A percentile compares a stretch with the other conserved stretches of the same genome.
Conservation (phyloP, 805 yeast species). For the Kodamaea kakaduensis region DNA sequence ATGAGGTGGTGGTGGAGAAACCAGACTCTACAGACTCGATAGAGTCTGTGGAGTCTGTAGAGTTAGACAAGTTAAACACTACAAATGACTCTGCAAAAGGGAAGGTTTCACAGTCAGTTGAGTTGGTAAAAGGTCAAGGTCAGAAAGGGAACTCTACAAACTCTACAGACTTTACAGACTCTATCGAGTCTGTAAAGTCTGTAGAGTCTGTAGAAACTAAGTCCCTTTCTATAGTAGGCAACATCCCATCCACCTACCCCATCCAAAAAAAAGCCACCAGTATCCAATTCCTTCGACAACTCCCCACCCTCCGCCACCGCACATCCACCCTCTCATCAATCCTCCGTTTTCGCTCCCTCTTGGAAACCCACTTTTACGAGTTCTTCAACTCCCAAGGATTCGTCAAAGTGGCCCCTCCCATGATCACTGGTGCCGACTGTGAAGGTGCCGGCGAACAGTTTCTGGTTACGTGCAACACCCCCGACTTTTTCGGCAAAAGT, state of each 20-base stretch:
- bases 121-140: too few relatives aligned
- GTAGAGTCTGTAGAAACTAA: too few relatives aligned
- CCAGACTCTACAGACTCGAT: constrained; percentile 27
- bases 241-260: constrained; percentile 64
- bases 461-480: constrained; percentile 42
- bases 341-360: constrained; percentile 66
- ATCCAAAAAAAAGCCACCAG: constrained; percentile 77
- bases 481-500: constrained; percentile 57
- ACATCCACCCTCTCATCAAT: constrained; percentile 62
- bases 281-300: constrained; percentile 58
- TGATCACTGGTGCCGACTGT: constrained; percentile 85
- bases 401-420: constrained; percentile 77
- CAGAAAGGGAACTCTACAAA: too few relatives aligned
- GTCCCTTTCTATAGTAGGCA: constrained; percentile 47
- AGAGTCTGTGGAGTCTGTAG: too few relatives aligned
- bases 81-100: too few relatives aligned
- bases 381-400: constrained; percentile 57
- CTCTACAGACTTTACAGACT: too few relatives aligned
- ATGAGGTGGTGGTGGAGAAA: constrained; percentile 25
- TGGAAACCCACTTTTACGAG: constrained; percentile 49
- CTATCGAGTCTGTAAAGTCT: too few relatives aligned
- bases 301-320: constrained; percentile 78
- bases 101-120: too few relatives aligned
- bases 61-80: too few relatives aligned
- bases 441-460: constrained; percentile 98